Conservation (phyloP, 2,329 filamentous ascomycete genomes). For the Parastagonospora avenae region DNA sequence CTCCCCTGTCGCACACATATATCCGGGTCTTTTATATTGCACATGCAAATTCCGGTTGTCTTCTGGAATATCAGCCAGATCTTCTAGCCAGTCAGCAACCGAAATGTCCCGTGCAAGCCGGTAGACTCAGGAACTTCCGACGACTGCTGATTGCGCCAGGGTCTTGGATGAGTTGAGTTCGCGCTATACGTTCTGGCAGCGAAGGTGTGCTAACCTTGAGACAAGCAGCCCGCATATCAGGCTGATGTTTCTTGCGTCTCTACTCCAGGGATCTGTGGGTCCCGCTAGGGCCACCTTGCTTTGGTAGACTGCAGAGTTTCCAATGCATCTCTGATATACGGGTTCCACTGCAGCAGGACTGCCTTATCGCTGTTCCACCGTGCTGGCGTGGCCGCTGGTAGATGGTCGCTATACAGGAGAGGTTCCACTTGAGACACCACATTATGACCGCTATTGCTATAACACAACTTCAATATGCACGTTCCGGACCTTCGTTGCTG, state of each 20-base stretch:
- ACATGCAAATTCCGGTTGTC: constrained; percentile 12
- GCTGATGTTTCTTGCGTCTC: constrained; percentile 34
- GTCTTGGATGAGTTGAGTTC: constrained; percentile 15
- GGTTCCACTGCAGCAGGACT: constrained; percentile 26
- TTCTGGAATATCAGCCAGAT: constrained; percentile 22
- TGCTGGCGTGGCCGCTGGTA: constrained; percentile 32
- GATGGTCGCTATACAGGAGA: constrained; percentile 22
- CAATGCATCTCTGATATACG: constrained; percentile 21
- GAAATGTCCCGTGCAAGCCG: constrained; percentile 12
- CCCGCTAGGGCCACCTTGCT: constrained; percentile 25
- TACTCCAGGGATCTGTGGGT: constrained; percentile 27
- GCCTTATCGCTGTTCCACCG: constrained; percentile 49
- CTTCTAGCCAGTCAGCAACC: constrained; percentile 25
- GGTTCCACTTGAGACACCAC: constrained; percentile 24
- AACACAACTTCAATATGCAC: constrained; percentile 24
- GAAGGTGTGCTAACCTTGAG: constrained; percentile 26
- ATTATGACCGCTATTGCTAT: constrained; percentile 28
- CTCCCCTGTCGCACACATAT: constrained; percentile 23
- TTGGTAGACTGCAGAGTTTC: constrained; percentile 28
- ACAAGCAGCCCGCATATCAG: constrained; percentile 39
- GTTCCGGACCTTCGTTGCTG: constrained; percentile 28
- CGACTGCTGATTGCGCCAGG: constrained; percentile 17
- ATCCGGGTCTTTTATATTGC: constrained; percentile 27
- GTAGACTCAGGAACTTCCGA: constrained; percentile 12
- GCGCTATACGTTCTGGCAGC: constrained; percentile 16